phyloP scores from a whole-genome alignment of 1,139 yeast species.

The Zygoascus sp. region DNA sequence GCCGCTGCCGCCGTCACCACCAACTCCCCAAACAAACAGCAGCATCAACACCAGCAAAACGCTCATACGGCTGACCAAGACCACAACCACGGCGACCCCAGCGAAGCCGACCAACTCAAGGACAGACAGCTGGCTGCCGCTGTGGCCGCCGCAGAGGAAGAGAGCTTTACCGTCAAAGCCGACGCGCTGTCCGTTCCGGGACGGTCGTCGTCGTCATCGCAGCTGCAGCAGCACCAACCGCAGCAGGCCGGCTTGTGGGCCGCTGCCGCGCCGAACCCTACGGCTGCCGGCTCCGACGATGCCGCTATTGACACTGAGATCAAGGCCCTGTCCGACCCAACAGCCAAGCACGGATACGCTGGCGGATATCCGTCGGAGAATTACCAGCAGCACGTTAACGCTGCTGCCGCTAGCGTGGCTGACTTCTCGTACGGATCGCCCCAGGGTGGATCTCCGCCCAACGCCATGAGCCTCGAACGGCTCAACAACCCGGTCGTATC shows the following conservation, averaged over 20 bases:
- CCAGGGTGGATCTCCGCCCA: background rate
- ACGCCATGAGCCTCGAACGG: slow-evolving; percentile 20
- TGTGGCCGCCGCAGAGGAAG: slow-evolving; percentile 4
- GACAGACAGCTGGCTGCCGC: slow-evolving; percentile 7
- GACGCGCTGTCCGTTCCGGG: slow-evolving; percentile 1
- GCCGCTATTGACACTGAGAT: slow-evolving; percentile 10
- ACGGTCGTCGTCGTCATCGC: background rate
- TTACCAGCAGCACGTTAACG: background rate
- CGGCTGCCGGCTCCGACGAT: slow-evolving; percentile 6
- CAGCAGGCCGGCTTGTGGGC: background rate
- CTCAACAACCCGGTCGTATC: slow-evolving; percentile 18
- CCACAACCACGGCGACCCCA: slow-evolving; percentile 1
- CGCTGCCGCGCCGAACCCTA: background rate
- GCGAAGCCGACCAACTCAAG: slow-evolving; percentile 5
- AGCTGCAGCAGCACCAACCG: slow-evolving; percentile 3
- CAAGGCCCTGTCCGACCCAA: slow-evolving; percentile 7
- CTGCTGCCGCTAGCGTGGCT: background rate
- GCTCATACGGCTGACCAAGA: slow-evolving; percentile 10
- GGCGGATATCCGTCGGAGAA: background rate
- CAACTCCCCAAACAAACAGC: slow-evolving; percentile 3
- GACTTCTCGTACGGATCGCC: slow-evolving; percentile 5
- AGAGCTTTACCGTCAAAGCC: slow-evolving; percentile 1
- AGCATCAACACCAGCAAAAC: background rate
- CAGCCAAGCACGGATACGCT: background rate
- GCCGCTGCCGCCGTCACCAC: slow-evolving; percentile 12